Percentiles rank a stretch among this genome's conserved stretches.
Evolutionary conservation across 352 stramenopile species (phyloP).

Genomic region (Phytophthora cryptogea): DNA sequence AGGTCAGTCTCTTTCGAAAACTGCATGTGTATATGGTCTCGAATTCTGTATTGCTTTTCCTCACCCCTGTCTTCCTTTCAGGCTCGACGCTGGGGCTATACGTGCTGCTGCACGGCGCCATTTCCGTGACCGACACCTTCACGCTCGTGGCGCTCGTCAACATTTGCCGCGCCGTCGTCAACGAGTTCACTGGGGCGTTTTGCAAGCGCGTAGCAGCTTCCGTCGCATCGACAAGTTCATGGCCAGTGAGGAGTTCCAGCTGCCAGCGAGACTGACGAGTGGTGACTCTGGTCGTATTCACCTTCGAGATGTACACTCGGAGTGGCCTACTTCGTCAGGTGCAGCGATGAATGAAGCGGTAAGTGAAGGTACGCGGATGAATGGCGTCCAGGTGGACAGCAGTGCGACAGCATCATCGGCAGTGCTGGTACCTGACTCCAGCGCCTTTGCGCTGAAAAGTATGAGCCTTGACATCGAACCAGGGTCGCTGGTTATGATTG

Average conservation of each 20-base stretch:
- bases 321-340: constrained; percentile 19
- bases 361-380: not conserved
- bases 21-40: constrained; percentile 60
- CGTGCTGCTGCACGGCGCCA: constrained; percentile 36
- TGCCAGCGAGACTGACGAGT: not conserved
- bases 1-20: constrained; percentile 50
- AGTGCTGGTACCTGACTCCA: constrained; percentile 18
- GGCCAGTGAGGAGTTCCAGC: constrained; percentile 28
- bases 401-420: constrained; percentile 7
- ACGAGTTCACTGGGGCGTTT: constrained; percentile 32
- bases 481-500: constrained; percentile 54
- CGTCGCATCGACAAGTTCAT: constrained; percentile 33
- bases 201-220: constrained; percentile 32
- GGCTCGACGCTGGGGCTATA: constrained; percentile 49
- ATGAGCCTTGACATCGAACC: constrained; percentile 60
- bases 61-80: constrained; percentile 47
- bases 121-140: constrained; percentile 57
- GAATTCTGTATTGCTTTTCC: constrained; percentile 50
- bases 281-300: constrained; percentile 16
- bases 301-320: constrained; percentile 13
- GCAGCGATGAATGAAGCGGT: not conserved
- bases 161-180: constrained; percentile 35
- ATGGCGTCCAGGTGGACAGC: constrained; percentile 5
- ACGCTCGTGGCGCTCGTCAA: constrained; percentile 45
- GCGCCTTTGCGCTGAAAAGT: constrained; percentile 36